A percentile compares a stretch with the other conserved stretches of the same genome.
These are phyloP conservation scores for Diospyros lotus DNA, from an alignment of 148 eudicot genomes.

Conservation along the genomic window DNA sequence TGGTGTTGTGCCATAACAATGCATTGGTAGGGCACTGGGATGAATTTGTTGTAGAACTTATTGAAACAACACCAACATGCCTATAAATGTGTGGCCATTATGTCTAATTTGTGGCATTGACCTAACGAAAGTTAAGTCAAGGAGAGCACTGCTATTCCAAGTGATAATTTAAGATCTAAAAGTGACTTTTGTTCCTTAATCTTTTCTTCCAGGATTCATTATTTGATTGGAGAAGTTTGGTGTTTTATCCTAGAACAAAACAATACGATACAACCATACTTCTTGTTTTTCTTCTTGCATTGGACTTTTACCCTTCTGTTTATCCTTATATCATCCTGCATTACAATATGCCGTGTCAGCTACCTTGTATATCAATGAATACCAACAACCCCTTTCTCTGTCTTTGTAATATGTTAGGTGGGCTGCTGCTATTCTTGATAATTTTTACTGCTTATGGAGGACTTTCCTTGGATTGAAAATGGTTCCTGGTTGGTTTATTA, in stretches of 20 bases:
- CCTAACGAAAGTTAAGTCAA: neutral
- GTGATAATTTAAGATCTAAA: slow-evolving; percentile 7
- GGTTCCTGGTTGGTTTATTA: neutral
- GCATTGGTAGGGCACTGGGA: neutral
- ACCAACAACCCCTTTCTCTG: neutral
- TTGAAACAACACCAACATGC: neutral
- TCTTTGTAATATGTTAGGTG: neutral
- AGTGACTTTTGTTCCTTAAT: neutral
- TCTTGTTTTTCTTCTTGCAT: neutral
- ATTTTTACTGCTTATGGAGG: neutral
- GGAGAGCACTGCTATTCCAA: slow-evolving; percentile 3
- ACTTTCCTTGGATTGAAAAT: neutral
- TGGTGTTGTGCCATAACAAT: neutral
- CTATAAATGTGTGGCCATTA: neutral
- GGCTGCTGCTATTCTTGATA: neutral
- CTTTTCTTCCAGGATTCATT: neutral
- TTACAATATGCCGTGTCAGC: neutral
- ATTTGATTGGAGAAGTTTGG: neutral
- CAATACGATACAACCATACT: neutral
- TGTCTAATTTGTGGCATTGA: neutral
- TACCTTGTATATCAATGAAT: neutral
- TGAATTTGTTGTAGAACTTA: neutral
- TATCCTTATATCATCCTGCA: neutral
- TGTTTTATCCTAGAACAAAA: neutral
- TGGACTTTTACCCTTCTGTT: neutral